Evolutionary conservation across 140 eudicot species (phyloP).

Genomic region (Anethum foeniculum): DNA sequence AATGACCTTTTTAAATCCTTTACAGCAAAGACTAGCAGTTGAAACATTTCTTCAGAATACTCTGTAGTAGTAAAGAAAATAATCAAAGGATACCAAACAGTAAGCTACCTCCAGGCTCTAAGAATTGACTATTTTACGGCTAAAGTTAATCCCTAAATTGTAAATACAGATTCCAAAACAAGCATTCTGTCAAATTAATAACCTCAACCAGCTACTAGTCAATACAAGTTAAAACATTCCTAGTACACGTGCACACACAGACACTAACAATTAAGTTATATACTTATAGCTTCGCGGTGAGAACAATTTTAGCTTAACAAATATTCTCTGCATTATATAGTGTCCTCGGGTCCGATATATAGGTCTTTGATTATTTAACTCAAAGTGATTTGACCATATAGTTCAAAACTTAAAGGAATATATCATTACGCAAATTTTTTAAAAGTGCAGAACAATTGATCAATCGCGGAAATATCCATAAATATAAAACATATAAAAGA

Average conservation of each 20-base stretch:
- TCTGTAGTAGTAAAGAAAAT: constrained; percentile 34
- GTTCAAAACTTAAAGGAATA: no score
- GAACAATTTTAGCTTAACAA: not conserved
- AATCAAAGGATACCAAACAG: not conserved
- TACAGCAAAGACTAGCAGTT: constrained; percentile 70
- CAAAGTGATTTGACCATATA: no score
- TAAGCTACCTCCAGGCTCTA: not conserved
- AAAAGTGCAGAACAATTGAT: not conserved
- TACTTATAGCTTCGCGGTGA: no score
- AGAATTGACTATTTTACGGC: not conserved
- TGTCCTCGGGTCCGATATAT: no score
- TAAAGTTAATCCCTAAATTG: not conserved
- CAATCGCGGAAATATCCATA: not conserved
- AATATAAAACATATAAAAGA: not conserved
- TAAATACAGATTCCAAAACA: not conserved
- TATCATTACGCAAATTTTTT: not conserved
- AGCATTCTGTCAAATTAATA: not conserved
- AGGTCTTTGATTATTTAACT: no score
- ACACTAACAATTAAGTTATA: no score
- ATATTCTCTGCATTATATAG: not conserved
- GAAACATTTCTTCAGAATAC: constrained; percentile 63
- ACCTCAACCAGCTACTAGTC: not conserved
- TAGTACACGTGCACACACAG: not conserved
- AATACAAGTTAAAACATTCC: no score
- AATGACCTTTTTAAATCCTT: constrained; percentile 64